Base-by-base conservation (phyloP, 345 rosid species). In the Sonneratia caseolaris region DNA sequence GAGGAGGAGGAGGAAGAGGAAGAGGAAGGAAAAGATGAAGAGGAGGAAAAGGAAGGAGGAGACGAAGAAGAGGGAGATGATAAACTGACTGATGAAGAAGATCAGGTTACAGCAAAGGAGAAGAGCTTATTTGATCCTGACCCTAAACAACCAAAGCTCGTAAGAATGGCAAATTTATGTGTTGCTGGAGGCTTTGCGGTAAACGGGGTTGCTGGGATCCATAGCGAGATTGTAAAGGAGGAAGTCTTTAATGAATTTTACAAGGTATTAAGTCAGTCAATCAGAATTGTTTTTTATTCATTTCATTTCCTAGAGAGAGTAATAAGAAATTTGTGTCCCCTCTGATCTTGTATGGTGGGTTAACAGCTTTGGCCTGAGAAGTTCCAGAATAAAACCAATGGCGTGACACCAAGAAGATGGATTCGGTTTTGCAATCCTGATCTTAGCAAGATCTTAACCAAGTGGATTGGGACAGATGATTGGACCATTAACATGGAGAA, bases 331-430 rank as follows among this genome's bases (percentile, higher is more conserved):
- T 55, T 19, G 47, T 68, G 43, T 43, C 56, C 49, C 51, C 65
- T 13, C 53, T 37, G 16, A 66, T 36, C 37, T 56, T 49, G 19
- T 12, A 55, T 76, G 47, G 7, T 19, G 49, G 24, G 68, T 48
- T 73, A 73, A 71, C 81, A 83, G 87, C 37, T 86, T 56, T 86
- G 89, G 83, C 87, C 85, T 24, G 81, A 82, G 77, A 86, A 86
- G 64, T 83, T 86, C 76, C 86, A 80, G 65, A 86, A 86, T 49
- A 86, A 86, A 72, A 86, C 87, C 14, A 82, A 84, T 76, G 89
- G 87, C 42, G 86, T 83, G 77, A 86, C 89, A 22, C 86, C 86
- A 6, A 79, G 87, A 71, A 86, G 84, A 77, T 86, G 87, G 86
- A 82, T 86, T 35, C 80, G 75, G 16, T 86, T 83, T 64, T 82